Percentiles rank a stretch among this genome's conserved stretches.
Conservation (phyloP, 352 stramenopile genomes). For the Phytophthora crassamura region DNA sequence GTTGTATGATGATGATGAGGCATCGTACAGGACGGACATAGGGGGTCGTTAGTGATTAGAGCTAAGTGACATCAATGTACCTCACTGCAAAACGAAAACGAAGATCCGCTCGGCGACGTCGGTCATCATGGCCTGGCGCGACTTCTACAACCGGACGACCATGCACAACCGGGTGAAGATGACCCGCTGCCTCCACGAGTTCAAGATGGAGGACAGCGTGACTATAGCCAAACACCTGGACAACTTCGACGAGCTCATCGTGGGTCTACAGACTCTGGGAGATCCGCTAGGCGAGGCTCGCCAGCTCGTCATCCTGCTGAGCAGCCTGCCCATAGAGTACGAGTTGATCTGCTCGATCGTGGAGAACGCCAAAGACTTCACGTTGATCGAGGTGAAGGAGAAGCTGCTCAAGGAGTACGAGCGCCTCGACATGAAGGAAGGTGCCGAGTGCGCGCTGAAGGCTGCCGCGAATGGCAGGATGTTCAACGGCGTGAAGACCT, state of each 20-base stretch:
- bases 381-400: constrained; percentile 28
- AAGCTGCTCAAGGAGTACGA: constrained; percentile 22
- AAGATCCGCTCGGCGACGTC: too few relatives aligned
- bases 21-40: neutral
- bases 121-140: too few relatives aligned
- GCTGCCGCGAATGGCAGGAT: too few relatives aligned
- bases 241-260: constrained; percentile 33
- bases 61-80: constrained; percentile 9
- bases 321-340: constrained; percentile 36
- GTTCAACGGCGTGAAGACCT: too few relatives aligned
- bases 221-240: constrained; percentile 25
- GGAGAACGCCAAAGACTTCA: constrained; percentile 21
- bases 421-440: too few relatives aligned
- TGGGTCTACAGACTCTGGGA: constrained; percentile 29
- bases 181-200: too few relatives aligned
- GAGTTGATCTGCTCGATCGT: constrained; percentile 17
- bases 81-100: neutral
- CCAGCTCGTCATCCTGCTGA: constrained; percentile 35
- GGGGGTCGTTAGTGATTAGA: too few relatives aligned
- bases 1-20: neutral
- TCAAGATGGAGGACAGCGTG: neutral
- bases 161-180: too few relatives aligned
- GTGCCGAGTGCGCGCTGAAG: too few relatives aligned
- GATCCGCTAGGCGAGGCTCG: constrained; percentile 27
- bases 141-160: too few relatives aligned